Evolutionary conservation across 441 rosid genomes (phyloP), one percentile per base, ranked within the genome.

Genomic region (Breynia disticha): DNA sequence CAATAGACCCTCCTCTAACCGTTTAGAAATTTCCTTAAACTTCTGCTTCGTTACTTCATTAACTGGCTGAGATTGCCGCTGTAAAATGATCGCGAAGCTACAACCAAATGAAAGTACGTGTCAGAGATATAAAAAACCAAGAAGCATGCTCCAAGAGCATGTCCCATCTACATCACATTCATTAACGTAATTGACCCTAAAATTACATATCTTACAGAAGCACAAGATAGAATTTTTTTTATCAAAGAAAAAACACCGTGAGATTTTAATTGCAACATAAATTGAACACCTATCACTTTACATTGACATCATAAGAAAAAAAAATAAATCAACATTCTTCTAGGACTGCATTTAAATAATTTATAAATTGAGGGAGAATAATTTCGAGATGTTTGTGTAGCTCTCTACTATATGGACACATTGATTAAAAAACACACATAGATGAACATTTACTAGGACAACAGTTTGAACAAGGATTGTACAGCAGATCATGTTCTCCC

Each of bases 1-100:
- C 66, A 87, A 88, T n/a, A 95, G 68, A 52, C 97, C 94, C 64
- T 90, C 97, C 70, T 95, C 99, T 58, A 90, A 70, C 56, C 99
- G 96, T 73, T 76, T 95, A 49, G 86, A 84, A 51, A 88, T 64
- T 65, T 84, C 97, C 72, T 45, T 79, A 44, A 68, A 68, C 78
- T 56, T 95, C 22, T 68, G 68, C 67, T 72, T 70, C 65, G 81
- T 76, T 56, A 59, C 50, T 0, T 88, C 96, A 59, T 55, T 68
- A 65, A 79, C 68, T 54, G 79, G 70, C 48, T 69, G 76, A 19
- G 75, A 52, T 46, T 84, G 83, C 65, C 84, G 80, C 64, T 73
- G 80, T 66, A 74, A 62, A 52, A 95, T 74, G 54, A 82, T 64
- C 11, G 28, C 44, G 64, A 63, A 73, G 62, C 98, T 90, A 74